Evolutionary conservation across 1,139 yeast species (phyloP), one percentile per base, ranked within the genome.

Genomic region (Debaryomycetaceae sp.): DNA sequence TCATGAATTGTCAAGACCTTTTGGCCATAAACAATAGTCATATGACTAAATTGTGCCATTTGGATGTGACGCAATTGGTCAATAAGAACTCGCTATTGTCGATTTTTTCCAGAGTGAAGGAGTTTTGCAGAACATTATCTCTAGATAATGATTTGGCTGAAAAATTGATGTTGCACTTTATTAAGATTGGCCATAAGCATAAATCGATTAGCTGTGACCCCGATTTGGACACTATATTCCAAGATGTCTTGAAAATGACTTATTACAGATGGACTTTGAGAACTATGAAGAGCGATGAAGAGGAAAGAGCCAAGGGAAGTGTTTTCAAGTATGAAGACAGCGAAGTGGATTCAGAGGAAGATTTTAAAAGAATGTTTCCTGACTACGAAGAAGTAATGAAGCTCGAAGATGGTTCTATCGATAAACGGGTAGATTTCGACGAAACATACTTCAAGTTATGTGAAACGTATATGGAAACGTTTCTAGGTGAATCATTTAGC

Each of bases 211-310:
- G 37, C 5, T 38, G 36, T 11, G 47, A 40, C 5, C 42, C 45
- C 2, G 52, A 57, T 17, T 46, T 51, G 1, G 48, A 53, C 6
- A 46, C 60, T 1, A 58, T 70, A 5, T 60, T 78, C n/a, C 68
- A 70, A 36, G 72, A 73, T 38, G 60, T 80, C 0, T 70, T 85
- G 45, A 81, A 83, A 56, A 60, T 81, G 0, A 60, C 88, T 37
- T 87, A 87, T 62, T 84, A 85, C 55, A 75, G 93, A 59, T 90
- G 97, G 97, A 77, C 93, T 1, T 65, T 85, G 45, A 78, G 93
- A 50, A 70, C 84, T 46, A 66, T 85, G 60, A 81, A 82, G 50
- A 74, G 76, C 42, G 89, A 87, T 51, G 84, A 86, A 53, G 78
- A 77, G 37, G 81, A 75, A 8, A 76, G 79, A 9, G 80, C 79